Percentiles rank a stretch among this genome's conserved stretches.
Evolutionary conservation across 495 filamentous ascomycete genomes (phyloP).

Genomic region (Neurospora sp.): DNA sequence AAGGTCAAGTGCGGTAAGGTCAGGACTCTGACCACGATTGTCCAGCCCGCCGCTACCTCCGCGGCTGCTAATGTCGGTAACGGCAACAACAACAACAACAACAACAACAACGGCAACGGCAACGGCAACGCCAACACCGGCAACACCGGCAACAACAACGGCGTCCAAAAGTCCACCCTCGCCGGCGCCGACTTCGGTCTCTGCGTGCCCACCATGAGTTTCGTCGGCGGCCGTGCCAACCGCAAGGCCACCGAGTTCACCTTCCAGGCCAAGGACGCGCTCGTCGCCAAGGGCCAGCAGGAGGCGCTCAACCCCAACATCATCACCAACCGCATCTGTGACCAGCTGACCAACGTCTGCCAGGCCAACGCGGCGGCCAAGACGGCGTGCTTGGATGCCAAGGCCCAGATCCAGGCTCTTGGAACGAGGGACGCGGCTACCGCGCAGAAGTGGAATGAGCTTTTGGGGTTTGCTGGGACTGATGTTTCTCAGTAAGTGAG

Average conservation of each 20-base stretch:
- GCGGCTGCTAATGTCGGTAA: conserved; percentile 3
- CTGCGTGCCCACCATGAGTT: conserved; percentile 46
- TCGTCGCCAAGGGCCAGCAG: conserved; percentile 38
- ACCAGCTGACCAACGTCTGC: conserved; percentile 50
- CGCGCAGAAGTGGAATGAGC: conserved; percentile 32
- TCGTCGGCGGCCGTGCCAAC: conserved; percentile 36
- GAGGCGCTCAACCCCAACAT: conserved; percentile 51
- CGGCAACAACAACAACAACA: not conserved
- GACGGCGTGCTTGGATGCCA: conserved; percentile 33
- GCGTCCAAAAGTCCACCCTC: conserved; percentile 17
- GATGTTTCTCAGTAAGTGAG: conserved; percentile 5
- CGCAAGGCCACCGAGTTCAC: conserved; percentile 40
- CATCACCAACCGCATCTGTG: conserved; percentile 57
- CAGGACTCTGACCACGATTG: conserved; percentile 11
- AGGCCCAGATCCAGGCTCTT: conserved; percentile 28
- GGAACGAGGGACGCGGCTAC: conserved; percentile 32
- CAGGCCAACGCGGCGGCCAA: conserved; percentile 44
- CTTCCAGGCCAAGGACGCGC: conserved; percentile 41
- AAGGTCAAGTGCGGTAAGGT: conserved; percentile 2
- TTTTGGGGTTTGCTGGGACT: conserved; percentile 32
- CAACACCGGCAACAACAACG: not conserved
- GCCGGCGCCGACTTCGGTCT: conserved; percentile 38
- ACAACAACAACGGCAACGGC: conserved; percentile 3
- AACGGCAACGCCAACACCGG: not conserved
- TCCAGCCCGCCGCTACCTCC: conserved; percentile 12